Percentiles rank a stretch among this genome's conserved stretches.
These are phyloP conservation scores for Rhazya stricta DNA, from an alignment of 257 asterid genomes.

Conservation along the genomic window DNA sequence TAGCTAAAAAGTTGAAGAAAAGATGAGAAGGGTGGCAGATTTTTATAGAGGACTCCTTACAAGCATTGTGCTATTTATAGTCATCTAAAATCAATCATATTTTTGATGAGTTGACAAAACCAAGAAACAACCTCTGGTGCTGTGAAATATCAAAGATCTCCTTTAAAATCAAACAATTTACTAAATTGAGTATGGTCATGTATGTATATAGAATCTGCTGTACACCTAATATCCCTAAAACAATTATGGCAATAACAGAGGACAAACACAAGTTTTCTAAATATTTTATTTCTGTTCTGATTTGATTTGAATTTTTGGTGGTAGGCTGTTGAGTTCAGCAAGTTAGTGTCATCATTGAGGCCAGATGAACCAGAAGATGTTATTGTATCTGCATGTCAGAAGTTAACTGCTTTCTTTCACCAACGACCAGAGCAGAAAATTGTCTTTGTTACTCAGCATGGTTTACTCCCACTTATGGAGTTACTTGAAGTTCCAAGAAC, in stretches of 20 bases:
- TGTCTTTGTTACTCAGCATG: slow-evolving; percentile 89
- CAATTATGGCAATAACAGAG: not conserved
- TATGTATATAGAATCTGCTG: not conserved
- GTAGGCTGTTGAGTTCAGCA: slow-evolving; percentile 94
- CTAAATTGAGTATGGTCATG: not conserved
- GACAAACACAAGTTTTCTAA: not conserved
- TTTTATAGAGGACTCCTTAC: not conserved
- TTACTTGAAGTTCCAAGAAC: slow-evolving; percentile 86
- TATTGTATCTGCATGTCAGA: slow-evolving; percentile 87
- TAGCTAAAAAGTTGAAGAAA: not conserved
- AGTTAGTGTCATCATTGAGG: slow-evolving; percentile 77
- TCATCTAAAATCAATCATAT: not conserved
- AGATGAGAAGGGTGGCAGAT: not conserved
- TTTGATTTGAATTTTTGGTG: not conserved
- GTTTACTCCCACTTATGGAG: slow-evolving; percentile 91
- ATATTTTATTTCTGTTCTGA: slow-evolving; percentile 5
- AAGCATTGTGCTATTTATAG: not conserved
- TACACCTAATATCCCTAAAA: not conserved
- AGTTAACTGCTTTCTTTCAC: slow-evolving; percentile 69
- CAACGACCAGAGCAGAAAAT: slow-evolving; percentile 90
- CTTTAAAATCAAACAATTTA: not conserved
- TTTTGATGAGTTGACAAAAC: not conserved
- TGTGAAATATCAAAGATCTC: not conserved
- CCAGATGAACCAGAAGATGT: slow-evolving; percentile 94
- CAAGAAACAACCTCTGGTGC: not conserved